Base-by-base conservation (phyloP, 179 eudicot species). In the Silene vulgaris region DNA sequence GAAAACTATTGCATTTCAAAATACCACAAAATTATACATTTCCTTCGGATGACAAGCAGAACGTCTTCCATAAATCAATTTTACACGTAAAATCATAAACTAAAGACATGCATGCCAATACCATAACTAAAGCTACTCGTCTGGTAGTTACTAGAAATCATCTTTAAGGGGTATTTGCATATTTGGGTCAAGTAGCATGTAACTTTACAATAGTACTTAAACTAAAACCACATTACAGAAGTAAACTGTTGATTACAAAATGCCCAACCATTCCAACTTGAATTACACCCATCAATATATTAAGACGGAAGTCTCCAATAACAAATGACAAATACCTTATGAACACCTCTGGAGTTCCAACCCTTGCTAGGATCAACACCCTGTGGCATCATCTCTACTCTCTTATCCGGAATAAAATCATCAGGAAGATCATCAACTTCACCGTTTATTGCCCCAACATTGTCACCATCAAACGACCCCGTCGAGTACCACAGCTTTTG, bases 321-420 rank as follows among this genome's bases (percentile, higher is more conserved):
- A 3, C 12, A 6, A 65, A 69, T 14, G 13, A 19, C 52, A 68
- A 57, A 71, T 86, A 93, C 98, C 98, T 89, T 90, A 81, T 94
- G 96, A 48, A 94, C 98, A 59, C 98, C 98, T 71, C 97, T 89
- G 79, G 84, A 90, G 56, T 85, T 86, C 97, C 96, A 90, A 57
- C 97, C 98, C 74, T 79, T 87, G 65, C 78, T 77, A 68, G 98
- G 98, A 81, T 94, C 94, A 57, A 94, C 98, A 4, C 89, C 75
- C 62, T 94, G 98, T 1, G 87, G 82, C 21, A 78, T 61, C 20
- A 81, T 57, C 72, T 88, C 90, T 73, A 87, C 90, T 57, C 81
- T 84, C 73, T 79, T 88, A 43, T 84, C 82, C 1, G 88, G 81
- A 16, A 84, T 64, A 73, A 91, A 80, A 74, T 79, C 87, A 32